phyloP scores from a whole-genome alignment of 23 red algal genomes.

The Porphyridium purpureum region DNA sequence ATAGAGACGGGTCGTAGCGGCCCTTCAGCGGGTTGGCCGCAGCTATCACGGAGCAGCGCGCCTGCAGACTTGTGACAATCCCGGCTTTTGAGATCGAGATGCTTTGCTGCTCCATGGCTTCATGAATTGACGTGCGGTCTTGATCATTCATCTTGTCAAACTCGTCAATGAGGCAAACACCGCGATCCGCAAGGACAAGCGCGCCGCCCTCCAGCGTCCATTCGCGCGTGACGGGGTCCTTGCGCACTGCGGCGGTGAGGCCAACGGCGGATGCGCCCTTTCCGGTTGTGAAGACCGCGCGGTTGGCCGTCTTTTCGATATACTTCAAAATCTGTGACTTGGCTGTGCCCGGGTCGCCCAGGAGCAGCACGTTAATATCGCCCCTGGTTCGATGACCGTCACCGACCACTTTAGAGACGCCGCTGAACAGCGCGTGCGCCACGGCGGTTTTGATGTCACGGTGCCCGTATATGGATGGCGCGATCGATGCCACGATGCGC shows the following conservation, averaged over 20 bases:
- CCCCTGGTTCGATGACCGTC: constrained; percentile 91
- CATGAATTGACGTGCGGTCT: constrained; percentile 98
- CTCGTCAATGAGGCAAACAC: constrained; percentile 96
- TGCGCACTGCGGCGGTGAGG: constrained; percentile 83
- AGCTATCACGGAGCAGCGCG: constrained; percentile 86
- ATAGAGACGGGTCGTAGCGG: constrained; percentile 82
- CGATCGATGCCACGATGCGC: constrained; percentile 74
- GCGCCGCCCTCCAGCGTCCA: constrained; percentile 98
- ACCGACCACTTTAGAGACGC: constrained; percentile 85
- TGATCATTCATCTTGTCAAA: constrained; percentile 99
- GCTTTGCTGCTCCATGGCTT: constrained; percentile 99
- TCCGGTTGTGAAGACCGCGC: constrained; percentile 91
- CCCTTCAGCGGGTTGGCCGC: constrained; percentile 96
- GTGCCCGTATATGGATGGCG: constrained; percentile 96
- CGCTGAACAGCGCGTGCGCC: constrained; percentile 78
- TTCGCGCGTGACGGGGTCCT: constrained; percentile 84
- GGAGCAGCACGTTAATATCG: constrained; percentile 86
- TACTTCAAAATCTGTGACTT: constrained; percentile 99
- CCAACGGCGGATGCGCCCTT: constrained; percentile 98
- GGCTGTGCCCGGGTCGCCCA: constrained; percentile 95
- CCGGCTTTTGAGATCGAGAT: constrained; percentile 99
- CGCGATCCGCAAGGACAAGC: constrained; percentile 84
- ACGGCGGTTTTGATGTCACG: constrained; percentile 80
- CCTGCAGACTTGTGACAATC: constrained; percentile 93
- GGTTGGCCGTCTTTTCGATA: constrained; percentile 86